Evolutionary conservation across 176 grass and related monocot species (phyloP), one percentile per base, ranked within the genome.

Genomic region (Carex myosuroides): DNA sequence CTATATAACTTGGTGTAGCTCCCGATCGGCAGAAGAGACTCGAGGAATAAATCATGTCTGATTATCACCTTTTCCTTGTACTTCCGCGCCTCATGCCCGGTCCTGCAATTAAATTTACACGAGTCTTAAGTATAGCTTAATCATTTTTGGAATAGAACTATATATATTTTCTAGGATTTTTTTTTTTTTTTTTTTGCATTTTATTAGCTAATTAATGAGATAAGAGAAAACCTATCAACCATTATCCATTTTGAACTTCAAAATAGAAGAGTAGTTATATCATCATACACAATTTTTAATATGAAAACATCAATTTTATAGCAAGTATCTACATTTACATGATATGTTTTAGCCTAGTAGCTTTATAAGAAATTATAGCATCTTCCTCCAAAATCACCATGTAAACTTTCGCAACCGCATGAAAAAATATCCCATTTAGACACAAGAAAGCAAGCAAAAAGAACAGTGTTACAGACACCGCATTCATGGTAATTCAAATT

Each of bases 311-410:
- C 21, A 53, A 76, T 29, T 12, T 14, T 26, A 30, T 70, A 42
- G 60, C 50, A 66, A 37, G 58, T 79, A 86, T 63, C 50, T 37
- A 83, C 91, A 17, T 75, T 75, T 87, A 93, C 94, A 91, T 87
- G 64, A 78, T 7, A 85, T 86, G 59, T 24, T 86, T 88, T 55
- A 60, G 83, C 63, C 70, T 75, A 75, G 59, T 53, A 64, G 82
- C 48, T 82, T 86, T 89, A 83, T 89, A 89, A 21, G 91, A 90
- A 85, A 93, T 86, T 44, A 91, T 79, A 59, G 94, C 83, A 42
- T 93, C 91, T 91, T 91, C 94, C 84, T 93, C 94, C 89, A 96
- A 93, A 79, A 93, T 68, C 57, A 91, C 94, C 94, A 96, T 93
- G 86, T 88, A 96, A 83, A 96, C 89, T 86, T 96, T 93, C 3